These are phyloP conservation scores for Calocera viscosa DNA, from an alignment of 768 basidiomycete species.

Conservation along the genomic window DNA sequence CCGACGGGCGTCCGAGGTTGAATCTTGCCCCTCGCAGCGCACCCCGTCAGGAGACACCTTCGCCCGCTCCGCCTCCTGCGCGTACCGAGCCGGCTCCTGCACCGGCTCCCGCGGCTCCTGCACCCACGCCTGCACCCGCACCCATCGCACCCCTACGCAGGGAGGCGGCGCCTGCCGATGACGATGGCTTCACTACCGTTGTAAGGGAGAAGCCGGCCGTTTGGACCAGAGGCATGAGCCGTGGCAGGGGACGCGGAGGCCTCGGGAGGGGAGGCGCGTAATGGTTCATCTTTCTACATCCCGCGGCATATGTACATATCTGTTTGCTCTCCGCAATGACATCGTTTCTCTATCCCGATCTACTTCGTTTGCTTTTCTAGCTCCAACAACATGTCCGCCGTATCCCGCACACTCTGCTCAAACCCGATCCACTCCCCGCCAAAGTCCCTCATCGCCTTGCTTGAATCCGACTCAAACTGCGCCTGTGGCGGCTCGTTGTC, in stretches of 20 bases:
- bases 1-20: neutral
- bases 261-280: neutral
- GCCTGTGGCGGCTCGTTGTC: neutral
- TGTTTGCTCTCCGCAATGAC: neutral
- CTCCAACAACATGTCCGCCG: neutral
- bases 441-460: neutral
- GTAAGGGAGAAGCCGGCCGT: neutral
- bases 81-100: neutral
- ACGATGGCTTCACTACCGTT: neutral
- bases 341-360: neutral
- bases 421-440: neutral
- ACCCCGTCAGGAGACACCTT: neutral
- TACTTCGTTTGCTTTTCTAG: neutral
- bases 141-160: neutral
- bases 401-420: constrained; percentile 1
- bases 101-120: neutral
- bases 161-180: neutral
- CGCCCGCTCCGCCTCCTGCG: neutral
- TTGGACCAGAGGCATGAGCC: neutral
- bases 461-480: neutral
- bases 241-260: neutral
- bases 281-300: neutral
- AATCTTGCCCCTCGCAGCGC: neutral
- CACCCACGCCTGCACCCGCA: neutral
- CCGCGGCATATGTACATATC: neutral